Conservation (phyloP, 805 yeast genomes). For the Yarrowia sp. region DNA sequence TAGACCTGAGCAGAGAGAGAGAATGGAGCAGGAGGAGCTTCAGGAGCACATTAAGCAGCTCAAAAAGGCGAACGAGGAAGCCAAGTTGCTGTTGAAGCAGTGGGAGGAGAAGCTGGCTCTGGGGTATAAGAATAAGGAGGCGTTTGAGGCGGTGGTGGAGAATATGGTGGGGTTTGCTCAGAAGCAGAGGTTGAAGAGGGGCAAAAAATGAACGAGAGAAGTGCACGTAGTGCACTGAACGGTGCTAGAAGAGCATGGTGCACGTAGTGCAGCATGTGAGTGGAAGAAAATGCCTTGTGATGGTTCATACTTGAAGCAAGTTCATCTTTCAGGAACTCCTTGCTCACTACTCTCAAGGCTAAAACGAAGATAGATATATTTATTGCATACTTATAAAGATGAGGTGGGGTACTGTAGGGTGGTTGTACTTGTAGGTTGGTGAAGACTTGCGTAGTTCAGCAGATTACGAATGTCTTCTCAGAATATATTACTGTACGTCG, state of each 20-base stretch:
- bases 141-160: conserved; percentile 87
- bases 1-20: conserved; percentile 50
- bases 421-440: too few relatives aligned
- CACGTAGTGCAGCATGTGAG: too few relatives aligned
- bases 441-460: too few relatives aligned
- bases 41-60: conserved; percentile 51
- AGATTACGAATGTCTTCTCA: too few relatives aligned
- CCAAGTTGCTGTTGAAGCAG: conserved; percentile 48
- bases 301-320: too few relatives aligned
- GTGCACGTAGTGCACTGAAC: too few relatives aligned
- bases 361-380: conserved; percentile 13
- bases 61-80: conserved; percentile 49
- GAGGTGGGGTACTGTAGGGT: too few relatives aligned
- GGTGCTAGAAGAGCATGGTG: too few relatives aligned
- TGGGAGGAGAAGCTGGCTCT: conserved; percentile 62
- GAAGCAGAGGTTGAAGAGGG: conserved; percentile 57
- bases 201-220: neutral
- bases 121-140: conserved; percentile 67
- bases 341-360: too few relatives aligned
- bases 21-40: conserved; percentile 52
- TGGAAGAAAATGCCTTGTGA: too few relatives aligned
- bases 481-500: too few relatives aligned
- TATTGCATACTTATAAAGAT: conserved; percentile 6
- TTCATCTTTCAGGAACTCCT: too few relatives aligned
- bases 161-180: conserved; percentile 91